Evolutionary conservation across 148 eudicot genomes (phyloP), one percentile per base, ranked within the genome.

Genomic region (Polygonum maritimum): DNA sequence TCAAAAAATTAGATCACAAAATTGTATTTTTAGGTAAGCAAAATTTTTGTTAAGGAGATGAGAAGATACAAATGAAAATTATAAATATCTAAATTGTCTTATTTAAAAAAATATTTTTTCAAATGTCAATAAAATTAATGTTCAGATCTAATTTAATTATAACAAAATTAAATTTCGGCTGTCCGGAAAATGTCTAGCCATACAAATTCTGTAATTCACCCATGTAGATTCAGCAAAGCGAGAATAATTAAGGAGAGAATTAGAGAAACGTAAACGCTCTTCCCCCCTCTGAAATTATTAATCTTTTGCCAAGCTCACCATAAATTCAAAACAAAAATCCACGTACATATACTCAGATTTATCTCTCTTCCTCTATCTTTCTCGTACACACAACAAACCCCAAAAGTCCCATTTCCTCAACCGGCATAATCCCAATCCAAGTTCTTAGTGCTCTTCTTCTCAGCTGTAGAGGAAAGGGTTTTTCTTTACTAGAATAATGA

Each of bases 321-420:
- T 10, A 31, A 62, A 62, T 62, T 62, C 69, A 12, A 11, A 62
- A 62, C 69, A 31, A 62, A 62, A 62, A 62, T 62, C 69, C 69
- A 62, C 38, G 26, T 35, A 2, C 38, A 55, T 26, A 18, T 15
- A 12, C 9, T 12, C 4, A 26, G 69, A 62, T 26, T 62, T 13
- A 33, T 62, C 69, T 26, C 33, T 62, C 38, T 35, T 38, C 36
- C 38, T 62, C 69, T 62, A 16, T 62, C 69, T 62, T 6, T 33
- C 69, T 26, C 38, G 10, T 62, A 26, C 38, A 62, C 36, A 62
- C 39, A 12, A 13, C 69, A 22, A 26, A 0, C 31, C 31, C 38
- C 69, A 1, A 58, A 10, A 58, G 12, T 58, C 65, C 35, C 33
- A 58, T 58, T 55, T 58, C 65, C 16, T 62, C n/a, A 62, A 7